These are phyloP conservation scores for Lentinula detonsa DNA, from an alignment of 768 basidiomycete genomes.

Conservation along the genomic window DNA sequence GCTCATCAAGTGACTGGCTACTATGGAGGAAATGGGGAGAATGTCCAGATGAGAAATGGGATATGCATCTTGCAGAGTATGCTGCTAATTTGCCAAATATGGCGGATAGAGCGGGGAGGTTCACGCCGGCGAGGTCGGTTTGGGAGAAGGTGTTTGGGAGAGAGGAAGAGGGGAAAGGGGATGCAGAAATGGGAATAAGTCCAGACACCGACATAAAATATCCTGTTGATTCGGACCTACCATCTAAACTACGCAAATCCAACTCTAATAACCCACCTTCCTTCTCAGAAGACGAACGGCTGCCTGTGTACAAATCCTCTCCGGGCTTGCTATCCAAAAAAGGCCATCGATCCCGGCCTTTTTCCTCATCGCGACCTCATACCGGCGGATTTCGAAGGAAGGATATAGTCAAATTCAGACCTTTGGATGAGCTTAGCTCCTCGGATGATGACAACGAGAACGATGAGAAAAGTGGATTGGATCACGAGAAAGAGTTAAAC, in stretches of 20 bases:
- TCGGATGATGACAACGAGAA: constrained; percentile 28
- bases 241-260: constrained; percentile 7
- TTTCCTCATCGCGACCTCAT: not conserved
- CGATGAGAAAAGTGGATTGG: constrained; percentile 8
- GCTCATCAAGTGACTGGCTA: constrained; percentile 49
- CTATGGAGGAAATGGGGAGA: constrained; percentile 51
- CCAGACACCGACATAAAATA: constrained; percentile 14
- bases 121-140: constrained; percentile 45
- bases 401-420: constrained; percentile 20
- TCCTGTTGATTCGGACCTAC: not conserved
- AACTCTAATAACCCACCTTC: constrained; percentile 13
- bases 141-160: constrained; percentile 44
- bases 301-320: constrained; percentile 14
- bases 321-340: constrained; percentile 16
- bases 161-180: not conserved
- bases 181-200: constrained; percentile 15
- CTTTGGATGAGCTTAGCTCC: constrained; percentile 19
- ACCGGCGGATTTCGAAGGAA: constrained; percentile 13
- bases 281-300: not conserved
- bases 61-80: constrained; percentile 57
- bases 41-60: constrained; percentile 75
- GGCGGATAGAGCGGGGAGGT: constrained; percentile 50
- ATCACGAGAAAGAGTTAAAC: constrained; percentile 37
- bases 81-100: constrained; percentile 46
- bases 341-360: not conserved